phyloP scores from a whole-genome alignment of 352 stramenopile genomes.

The Globisporangium orthogonon region DNA sequence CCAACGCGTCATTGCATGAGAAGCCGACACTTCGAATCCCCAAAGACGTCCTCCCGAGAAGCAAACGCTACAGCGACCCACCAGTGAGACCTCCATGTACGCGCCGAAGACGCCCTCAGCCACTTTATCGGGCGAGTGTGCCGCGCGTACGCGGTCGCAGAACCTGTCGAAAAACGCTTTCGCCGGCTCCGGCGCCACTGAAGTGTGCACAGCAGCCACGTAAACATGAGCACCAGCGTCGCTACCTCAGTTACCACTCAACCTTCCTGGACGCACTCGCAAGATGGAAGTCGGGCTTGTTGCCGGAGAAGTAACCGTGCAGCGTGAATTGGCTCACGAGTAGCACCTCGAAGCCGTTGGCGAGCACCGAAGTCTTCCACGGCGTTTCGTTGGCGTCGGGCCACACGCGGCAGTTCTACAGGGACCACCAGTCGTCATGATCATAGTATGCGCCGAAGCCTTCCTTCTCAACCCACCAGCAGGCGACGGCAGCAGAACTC shows the following conservation, averaged over 20 bases:
- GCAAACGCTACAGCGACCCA: constrained; percentile 10
- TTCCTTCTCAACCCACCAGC: constrained; percentile 39
- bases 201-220: neutral
- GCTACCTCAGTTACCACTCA: neutral
- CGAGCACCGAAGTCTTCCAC: constrained; percentile 67
- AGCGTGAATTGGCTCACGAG: constrained; percentile 88
- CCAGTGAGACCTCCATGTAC: constrained; percentile 85
- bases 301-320: constrained; percentile 70
- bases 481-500: constrained; percentile 77
- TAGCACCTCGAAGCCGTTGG: constrained; percentile 66
- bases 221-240: neutral
- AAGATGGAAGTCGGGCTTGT: constrained; percentile 86
- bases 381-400: constrained; percentile 40
- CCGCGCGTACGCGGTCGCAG: constrained; percentile 52
- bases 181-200: constrained; percentile 58
- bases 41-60: too few relatives aligned
- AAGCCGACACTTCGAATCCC: too few relatives aligned
- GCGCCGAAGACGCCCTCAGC: constrained; percentile 74
- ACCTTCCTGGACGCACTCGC: constrained; percentile 36
- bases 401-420: constrained; percentile 83
- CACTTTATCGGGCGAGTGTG: constrained; percentile 59
- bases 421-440: neutral
- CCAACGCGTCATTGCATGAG: neutral
- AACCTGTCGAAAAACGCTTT: constrained; percentile 79
- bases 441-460: too few relatives aligned